Evolutionary conservation across 1,284 basidiomycete genomes (phyloP).

Genomic region (Pyrrhoderma noxium): DNA sequence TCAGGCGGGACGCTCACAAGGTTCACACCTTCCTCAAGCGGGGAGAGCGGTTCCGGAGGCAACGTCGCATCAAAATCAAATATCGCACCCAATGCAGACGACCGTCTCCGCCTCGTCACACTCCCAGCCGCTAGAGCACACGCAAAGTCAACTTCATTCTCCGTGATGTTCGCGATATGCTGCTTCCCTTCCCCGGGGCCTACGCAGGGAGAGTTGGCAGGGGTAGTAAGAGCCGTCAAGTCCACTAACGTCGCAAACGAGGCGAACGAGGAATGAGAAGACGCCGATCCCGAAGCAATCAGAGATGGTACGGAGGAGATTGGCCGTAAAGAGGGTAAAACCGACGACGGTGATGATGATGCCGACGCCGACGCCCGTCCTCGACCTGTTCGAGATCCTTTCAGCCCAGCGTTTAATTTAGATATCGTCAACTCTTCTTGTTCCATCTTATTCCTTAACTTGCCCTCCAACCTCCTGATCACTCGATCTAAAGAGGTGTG

Average conservation of each 20-base stretch:
- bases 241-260: constrained; percentile 8
- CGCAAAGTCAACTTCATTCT: constrained; percentile 8
- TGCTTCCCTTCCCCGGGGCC: neutral
- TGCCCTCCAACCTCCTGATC: constrained; percentile 3
- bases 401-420: neutral
- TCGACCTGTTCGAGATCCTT: neutral
- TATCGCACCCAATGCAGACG: neutral
- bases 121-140: constrained; percentile 9
- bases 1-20: constrained; percentile 10
- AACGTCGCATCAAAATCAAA: constrained; percentile 1
- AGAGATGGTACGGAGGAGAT: constrained; percentile 12
- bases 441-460: constrained; percentile 18
- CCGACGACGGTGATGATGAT: neutral
- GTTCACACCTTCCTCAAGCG: constrained; percentile 11
- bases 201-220: constrained; percentile 3
- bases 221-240: constrained; percentile 5
- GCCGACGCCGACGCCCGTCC: constrained; percentile 4
- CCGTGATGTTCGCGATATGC: neutral
- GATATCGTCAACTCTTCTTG: constrained; percentile 25
- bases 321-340: neutral
- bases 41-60: neutral
- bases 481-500: constrained; percentile 24
- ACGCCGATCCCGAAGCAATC: constrained; percentile 6
- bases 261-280: neutral
- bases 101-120: constrained; percentile 4